Conservation (phyloP, 2,329 filamentous ascomycete species). For the Neofusicoccum laricinum region DNA sequence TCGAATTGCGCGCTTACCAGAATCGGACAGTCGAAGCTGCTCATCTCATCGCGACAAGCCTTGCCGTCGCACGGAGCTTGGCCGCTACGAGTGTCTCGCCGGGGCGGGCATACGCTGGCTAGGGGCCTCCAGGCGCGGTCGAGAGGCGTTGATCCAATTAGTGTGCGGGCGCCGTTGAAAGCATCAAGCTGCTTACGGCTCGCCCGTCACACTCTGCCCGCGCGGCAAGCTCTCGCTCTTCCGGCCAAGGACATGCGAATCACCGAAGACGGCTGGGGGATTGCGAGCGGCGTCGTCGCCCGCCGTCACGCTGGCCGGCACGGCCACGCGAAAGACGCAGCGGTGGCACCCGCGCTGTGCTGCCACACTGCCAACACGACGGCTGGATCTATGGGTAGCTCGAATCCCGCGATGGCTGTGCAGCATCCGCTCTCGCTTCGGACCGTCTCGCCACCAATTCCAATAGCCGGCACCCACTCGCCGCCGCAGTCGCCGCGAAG, state of each 20-base stretch:
- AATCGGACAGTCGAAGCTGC: slow-evolving; percentile 1
- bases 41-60: not conserved
- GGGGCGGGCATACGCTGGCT: slow-evolving; percentile 1
- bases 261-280: slow-evolving; percentile 4
- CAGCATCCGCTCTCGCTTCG: not conserved
- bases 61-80: not conserved
- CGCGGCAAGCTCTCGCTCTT: not conserved
- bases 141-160: not conserved
- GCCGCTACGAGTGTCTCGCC: not conserved
- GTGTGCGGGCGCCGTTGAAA: not conserved
- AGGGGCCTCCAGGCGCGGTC: not conserved
- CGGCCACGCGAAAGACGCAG: not conserved
- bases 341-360: not conserved
- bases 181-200: not conserved
- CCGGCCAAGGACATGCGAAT: not conserved
- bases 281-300: not conserved
- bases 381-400: too few relatives aligned
- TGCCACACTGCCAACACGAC: not conserved
- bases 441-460: slow-evolving; percentile 6
- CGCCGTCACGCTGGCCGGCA: not conserved
- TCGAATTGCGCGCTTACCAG: not conserved
- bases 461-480: not conserved
- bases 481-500: not conserved
- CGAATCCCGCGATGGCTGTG: slow-evolving; percentile 8
- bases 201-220: not conserved